These are phyloP conservation scores for Copromyces sp. DNA, from an alignment of 495 filamentous ascomycete species.

Conservation along the genomic window DNA sequence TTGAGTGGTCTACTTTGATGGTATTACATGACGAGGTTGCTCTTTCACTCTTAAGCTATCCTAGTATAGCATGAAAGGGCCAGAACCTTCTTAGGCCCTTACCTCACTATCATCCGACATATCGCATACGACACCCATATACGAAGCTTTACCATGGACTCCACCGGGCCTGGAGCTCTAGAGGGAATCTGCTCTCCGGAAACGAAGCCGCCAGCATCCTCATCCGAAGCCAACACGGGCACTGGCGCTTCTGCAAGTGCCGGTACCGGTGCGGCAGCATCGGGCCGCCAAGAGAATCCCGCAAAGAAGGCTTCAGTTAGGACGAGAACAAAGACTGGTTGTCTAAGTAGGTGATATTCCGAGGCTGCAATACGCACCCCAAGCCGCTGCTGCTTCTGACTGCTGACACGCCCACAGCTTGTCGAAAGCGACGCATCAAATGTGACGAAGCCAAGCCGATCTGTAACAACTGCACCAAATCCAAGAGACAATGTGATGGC, in stretches of 20 bases:
- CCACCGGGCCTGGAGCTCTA: not conserved
- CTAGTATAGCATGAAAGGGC: not conserved
- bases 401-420: conserved; percentile 46
- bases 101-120: not conserved
- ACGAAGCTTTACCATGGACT: conserved; percentile 5
- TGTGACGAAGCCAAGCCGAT: conserved; percentile 91
- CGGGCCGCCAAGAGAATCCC: conserved; percentile 17
- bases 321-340: conserved; percentile 93
- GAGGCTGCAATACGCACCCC: not conserved
- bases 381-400: conserved; percentile 2
- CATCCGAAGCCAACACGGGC: not conserved
- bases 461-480: conserved; percentile 87
- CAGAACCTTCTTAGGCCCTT: not conserved
- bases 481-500: conserved; percentile 86
- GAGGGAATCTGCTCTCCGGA: not conserved
- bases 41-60: not conserved
- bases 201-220: not conserved
- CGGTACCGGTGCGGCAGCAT: not conserved
- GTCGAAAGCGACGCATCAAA: conserved; percentile 90
- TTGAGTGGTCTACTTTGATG: not conserved
- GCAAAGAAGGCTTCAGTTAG: conserved; percentile 33
- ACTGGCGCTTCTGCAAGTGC: not conserved
- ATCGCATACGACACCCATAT: not conserved
- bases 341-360: conserved; percentile 60
- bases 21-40: not conserved